Percentiles rank a stretch among this genome's conserved stretches.
Conservation (phyloP, 176 grass and related monocot species). For the Eragrostis nindensis region DNA sequence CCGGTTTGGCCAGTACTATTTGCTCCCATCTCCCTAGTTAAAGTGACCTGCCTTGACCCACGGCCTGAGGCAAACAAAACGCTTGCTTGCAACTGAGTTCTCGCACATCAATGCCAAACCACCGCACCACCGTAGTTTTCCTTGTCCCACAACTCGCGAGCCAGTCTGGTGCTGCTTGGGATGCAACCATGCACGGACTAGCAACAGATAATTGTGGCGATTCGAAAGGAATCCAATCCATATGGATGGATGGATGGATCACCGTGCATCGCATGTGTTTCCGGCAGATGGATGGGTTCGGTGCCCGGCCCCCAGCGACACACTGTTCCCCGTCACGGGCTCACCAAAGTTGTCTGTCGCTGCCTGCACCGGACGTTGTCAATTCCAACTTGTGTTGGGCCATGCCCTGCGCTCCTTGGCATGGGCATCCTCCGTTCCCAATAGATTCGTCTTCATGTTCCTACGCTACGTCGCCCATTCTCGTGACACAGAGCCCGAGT, state of each 20-base stretch:
- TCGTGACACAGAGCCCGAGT: neutral
- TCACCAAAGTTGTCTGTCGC: neutral
- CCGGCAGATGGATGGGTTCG: neutral
- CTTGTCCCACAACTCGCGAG: neutral
- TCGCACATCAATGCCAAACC: neutral
- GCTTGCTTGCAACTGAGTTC: conserved; percentile 9
- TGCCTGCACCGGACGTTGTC: neutral
- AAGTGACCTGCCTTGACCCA: no score
- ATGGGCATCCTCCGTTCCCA: conserved; percentile 11
- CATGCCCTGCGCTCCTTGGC: neutral
- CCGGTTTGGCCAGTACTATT: conserved; percentile 4
- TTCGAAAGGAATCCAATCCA: neutral
- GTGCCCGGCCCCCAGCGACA: neutral
- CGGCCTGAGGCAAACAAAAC: neutral
- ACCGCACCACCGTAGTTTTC: neutral
- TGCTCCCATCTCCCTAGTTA: conserved; percentile 39
- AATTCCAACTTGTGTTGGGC: conserved; percentile 6
- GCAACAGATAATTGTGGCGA: neutral
- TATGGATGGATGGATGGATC: neutral
- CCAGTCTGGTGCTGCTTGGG: neutral
- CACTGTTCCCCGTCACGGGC: conserved; percentile 31
- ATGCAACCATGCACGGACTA: conserved; percentile 10
- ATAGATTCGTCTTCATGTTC: neutral
- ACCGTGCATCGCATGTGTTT: neutral
- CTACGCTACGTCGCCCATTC: neutral